Base-by-base conservation (phyloP, 192 early-diverging fungal genomes). In the Cetraspora pellucida region DNA sequence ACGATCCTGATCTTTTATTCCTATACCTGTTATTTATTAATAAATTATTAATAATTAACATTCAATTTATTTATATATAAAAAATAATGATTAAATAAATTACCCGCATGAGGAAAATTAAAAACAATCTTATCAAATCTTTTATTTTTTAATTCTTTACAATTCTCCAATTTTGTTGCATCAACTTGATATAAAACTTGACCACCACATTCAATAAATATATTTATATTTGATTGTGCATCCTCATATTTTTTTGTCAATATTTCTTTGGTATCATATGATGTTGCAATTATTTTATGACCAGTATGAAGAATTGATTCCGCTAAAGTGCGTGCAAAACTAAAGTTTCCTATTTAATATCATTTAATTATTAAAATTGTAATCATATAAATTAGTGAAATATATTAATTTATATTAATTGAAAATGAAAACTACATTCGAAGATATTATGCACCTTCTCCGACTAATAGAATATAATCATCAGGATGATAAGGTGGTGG, bases 41-140 rank as follows among this genome's bases (percentile, higher is more conserved):
- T 50, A 67, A 19, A 44, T 21, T 43, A 25, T 30, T 63, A 21
- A 21, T 13, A 46, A 31, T 46, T 14, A 43, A 66, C 30, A 59
- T 72, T 47, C n/a, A 61, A 25, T 70, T 43, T 5, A 28, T 50
- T 43, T 44, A 77, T 65, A 59, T 61, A 46, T 10, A 28, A 17
- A 59, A 27, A 59, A 37, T 74, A 50, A 71, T 27, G 2, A 64
- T n/a, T 58, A 49, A 30, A 54, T 19, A 37, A 25, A 27, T 43
- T 83, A 88, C 96, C 96, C 10, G 90, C 90, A 78, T 99, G 97
- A 45, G 97, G 97, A 81, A 99, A 99, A 80, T 97, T 97, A 80
- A 99, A 98, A 16, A 97, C 89, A 46, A 98, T 94, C 74, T 92
- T 92, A 52, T 88, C 84, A 77, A 96, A 98, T 46, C 77, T 54